phyloP scores from a whole-genome alignment of 371 early-diverging fungal genomes.

The Fennellomyces sp. region DNA sequence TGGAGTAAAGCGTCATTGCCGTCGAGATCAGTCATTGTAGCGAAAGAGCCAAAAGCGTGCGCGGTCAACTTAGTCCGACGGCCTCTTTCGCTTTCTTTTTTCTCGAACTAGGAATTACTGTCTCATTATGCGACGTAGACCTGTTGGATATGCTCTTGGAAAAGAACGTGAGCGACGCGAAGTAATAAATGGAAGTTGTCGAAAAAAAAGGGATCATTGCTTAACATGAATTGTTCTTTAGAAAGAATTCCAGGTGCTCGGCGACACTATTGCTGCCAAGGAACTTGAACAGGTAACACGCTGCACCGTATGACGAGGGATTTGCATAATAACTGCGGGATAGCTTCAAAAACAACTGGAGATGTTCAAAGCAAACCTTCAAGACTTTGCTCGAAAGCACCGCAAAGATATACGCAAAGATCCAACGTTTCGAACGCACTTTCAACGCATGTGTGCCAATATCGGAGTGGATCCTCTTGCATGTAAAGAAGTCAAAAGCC shows the following conservation, averaged over 20 bases:
- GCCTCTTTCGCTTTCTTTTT: background rate
- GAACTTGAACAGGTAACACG: conserved; percentile 55
- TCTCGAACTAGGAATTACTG: too few relatives aligned
- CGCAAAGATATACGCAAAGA: conserved; percentile 87
- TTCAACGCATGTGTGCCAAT: conserved; percentile 91
- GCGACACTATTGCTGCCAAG: conserved; percentile 56
- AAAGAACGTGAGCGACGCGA: conserved; percentile 29
- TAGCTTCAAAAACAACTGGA: conserved; percentile 79
- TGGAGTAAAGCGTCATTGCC: conserved; percentile 30
- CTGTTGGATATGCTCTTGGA: conserved; percentile 37
- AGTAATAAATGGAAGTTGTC: conserved; percentile 14
- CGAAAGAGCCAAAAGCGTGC: background rate
- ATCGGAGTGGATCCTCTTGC: conserved; percentile 96
- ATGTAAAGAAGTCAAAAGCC: too few relatives aligned
- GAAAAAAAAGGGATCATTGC: background rate
- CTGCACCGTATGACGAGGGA: background rate
- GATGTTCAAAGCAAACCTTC: conserved; percentile 78
- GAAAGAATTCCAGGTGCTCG: conserved; percentile 60
- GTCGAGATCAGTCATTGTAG: conserved; percentile 15
- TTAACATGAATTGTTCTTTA: conserved; percentile 8
- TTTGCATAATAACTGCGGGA: background rate
- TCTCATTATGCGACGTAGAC: conserved; percentile 38
- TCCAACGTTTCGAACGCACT: conserved; percentile 87
- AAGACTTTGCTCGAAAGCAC: conserved; percentile 86
- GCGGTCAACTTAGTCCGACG: too few relatives aligned